Evolutionary conservation across 1,139 yeast genomes (phyloP), one percentile per base, ranked within the genome.

Genomic region (Hansenula lynferdii): DNA sequence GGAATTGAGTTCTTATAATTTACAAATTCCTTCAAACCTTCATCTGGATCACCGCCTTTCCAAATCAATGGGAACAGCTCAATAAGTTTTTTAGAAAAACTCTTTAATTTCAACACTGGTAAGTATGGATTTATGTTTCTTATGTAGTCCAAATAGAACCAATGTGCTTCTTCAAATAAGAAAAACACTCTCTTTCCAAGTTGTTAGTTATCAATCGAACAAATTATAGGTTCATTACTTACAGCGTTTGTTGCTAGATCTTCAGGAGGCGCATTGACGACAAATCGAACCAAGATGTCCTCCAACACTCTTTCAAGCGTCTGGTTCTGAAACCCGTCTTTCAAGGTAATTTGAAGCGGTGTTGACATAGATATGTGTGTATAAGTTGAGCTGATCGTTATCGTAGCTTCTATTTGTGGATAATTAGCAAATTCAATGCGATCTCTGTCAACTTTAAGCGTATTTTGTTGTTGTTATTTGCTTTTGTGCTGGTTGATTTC

Each of bases 151-250:
- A 86, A 77, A 60, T 90, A 94, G 59, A 85, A 94, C 98, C 98
- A 94, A 55, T 89, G 96, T 2, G 98, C 98, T 61, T 94, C 98
- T 68, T 94, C 99, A 31, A 94, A 81, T 58, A 90, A 96, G 65
- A 94, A 94, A 56, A 89, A 77, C 27, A 90, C 84, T 55, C 98
- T 72, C 24, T 31, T 7, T 11, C 14, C 3, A 20, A 24, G 19
- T 21, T 17, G 35, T 26, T 28, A 21, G 26, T 3, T 14, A 17
- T 27, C 8, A 26, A 10, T 19, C 12, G 35, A n/a, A 12, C 23
- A 4, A 10, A 10, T 17, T 16, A 20, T 18, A 24, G 19, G 8
- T 16, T 25, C 10, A n/a, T 11, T n/a, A 37, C 40, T 20, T 42
- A 56, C 70, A 52, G 89, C 96, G 35, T 85, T 78, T 17, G 92